phyloP scores from a whole-genome alignment of 805 yeast genomes.

The Yamadazyma nakazawae region DNA sequence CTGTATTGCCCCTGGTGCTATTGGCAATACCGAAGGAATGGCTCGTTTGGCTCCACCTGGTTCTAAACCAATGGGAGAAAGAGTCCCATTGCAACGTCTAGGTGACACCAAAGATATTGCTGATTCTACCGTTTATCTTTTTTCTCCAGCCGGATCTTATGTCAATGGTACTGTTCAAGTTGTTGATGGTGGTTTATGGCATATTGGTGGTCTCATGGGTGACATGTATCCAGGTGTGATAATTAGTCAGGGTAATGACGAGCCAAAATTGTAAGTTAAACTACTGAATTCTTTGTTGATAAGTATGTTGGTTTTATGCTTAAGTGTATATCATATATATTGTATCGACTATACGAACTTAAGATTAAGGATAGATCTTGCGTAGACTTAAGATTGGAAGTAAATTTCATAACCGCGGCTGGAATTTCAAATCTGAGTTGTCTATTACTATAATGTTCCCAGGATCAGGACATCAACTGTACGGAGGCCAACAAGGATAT shows the following conservation, averaged over 20 bases:
- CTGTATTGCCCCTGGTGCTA: constrained; percentile 90
- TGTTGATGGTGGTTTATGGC: constrained; percentile 94
- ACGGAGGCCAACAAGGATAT: constrained; percentile 11
- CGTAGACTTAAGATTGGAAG: not conserved
- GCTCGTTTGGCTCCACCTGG: constrained; percentile 54
- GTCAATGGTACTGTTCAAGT: constrained; percentile 74
- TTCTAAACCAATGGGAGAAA: constrained; percentile 33
- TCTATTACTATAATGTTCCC: constrained; percentile 15
- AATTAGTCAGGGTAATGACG: constrained; percentile 25
- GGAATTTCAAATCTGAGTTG: not conserved
- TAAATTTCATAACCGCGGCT: not conserved
- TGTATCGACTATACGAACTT: too few relatives aligned
- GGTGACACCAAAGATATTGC: constrained; percentile 82
- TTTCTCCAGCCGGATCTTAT: constrained; percentile 78
- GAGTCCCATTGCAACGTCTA: constrained; percentile 62
- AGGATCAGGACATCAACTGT: constrained; percentile 17
- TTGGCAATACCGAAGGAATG: constrained; percentile 83
- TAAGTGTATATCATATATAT: too few relatives aligned
- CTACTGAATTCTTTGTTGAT: too few relatives aligned
- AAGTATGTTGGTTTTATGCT: not conserved
- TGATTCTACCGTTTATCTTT: constrained; percentile 76
- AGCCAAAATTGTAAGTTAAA: constrained; percentile 19
- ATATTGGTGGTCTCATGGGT: constrained; percentile 48
- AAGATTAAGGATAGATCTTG: not conserved
- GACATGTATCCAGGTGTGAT: constrained; percentile 34